Base-by-base conservation (phyloP, 1,139 yeast species). In the Blastobotrys malaysiensis region DNA sequence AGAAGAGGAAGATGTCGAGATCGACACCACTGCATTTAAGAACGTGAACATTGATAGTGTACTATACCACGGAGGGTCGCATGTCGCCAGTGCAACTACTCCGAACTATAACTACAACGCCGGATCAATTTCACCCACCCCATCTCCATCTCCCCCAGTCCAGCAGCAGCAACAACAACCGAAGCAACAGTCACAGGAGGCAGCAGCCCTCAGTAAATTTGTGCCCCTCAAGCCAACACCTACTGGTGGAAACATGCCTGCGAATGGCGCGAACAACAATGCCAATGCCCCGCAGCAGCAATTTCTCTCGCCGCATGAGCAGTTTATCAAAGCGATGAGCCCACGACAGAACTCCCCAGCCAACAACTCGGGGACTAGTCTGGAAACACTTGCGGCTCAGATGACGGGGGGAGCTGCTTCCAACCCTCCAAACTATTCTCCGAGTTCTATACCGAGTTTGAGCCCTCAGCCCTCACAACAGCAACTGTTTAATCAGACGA, bases 31-130 rank as follows among this genome's bases (percentile, higher is more conserved):
- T 46, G 66, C 68, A 39, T 72, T 72, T 56, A 69, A 70, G 36
- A 69, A 69, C 50, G 73, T 72, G 51, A 70, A 67, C 52, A 71
- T 72, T 53, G 75, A 72, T 51, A 65, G 70, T 31, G 73, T 72
- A 3, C 62, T 72, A 46, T 70, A 69, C 51, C 65, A 72, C 51
- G 75, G 75, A 24, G 66, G 62, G n/a, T 69, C 74, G 20, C 66
- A 64, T 46, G 63, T 69, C 19, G 67, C 70, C 2, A 60, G 60
- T 16, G 62, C 58, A 9, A 58, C 63, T 9, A 48, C 62, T 7
- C 54, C 59, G 18, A 57, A 54, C 18, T 54, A 57, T 45, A 56
- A 57, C 14, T 31, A 31, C 39, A 48, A 50, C 20, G 44, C 52
- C 39, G 56, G 50, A 14, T 52, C 54, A 14, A 53, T 50, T 16